Base-by-base conservation (phyloP, 78 protist genomes). In the Dictyostelium discoideum region DNA sequence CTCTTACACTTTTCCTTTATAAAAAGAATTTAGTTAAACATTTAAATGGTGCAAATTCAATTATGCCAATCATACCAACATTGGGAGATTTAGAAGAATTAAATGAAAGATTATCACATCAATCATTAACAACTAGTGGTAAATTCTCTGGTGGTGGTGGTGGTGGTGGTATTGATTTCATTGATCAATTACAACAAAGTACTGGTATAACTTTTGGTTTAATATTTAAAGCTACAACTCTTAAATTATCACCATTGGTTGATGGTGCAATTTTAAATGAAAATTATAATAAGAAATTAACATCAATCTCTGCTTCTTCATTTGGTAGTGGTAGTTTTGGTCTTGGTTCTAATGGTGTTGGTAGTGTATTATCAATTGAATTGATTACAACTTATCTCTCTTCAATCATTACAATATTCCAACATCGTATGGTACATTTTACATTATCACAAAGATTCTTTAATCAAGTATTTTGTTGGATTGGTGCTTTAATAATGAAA, bases 401-500 rank as follows among this genome's bases (percentile, higher is more conserved):
- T 5, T 48, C 95, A 10, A 37, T 90, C 10, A 90, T 90, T 37
- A 7, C 69, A 20, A 74, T 72, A 10, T 90, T 90, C 84, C 95
- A 90, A 63, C 67, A 40, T 13, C 77, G 88, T 44, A 82, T 80
- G 95, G 79, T 90, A 22, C 95, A 90, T 54, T 90, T 90, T 26
- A 73, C 80, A 1, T 48, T 93, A 37, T 93, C 96, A 5, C 96
- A 93, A 60, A 57, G 87, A 60, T 77, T 93, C 46, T 93, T 93
- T 57, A 69, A 78, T 18, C 96, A 93, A 65, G 50, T 93, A 1
- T 93, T 93, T n/a, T 26, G 46, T 44, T 93, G 85, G 90, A 86
- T 93, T 39, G 87, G 85, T 29, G n/a, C 46, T 0, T 8, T 42
- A 9, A 65, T 87, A 8, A 26, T 86, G 37, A 85, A 93, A 24